Evolutionary conservation across 345 rosid species (phyloP), one percentile per base, ranked within the genome.

Genomic region (Hirschfeldia incana): DNA sequence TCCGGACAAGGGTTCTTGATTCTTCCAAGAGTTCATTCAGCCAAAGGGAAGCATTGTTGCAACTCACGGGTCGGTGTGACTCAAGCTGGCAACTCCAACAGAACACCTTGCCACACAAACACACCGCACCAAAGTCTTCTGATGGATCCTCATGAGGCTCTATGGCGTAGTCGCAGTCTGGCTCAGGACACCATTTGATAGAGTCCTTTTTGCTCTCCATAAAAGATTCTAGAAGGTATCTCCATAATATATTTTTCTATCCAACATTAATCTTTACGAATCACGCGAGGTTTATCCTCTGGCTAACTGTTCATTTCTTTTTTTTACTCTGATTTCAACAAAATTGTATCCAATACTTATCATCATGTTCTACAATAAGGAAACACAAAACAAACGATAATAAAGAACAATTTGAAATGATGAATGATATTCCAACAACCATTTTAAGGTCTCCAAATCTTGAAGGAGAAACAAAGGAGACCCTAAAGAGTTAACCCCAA

Each of bases 21-120:
- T 30, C n/a, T 12, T 6, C 3, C 67, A 65, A 44, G 8, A 30
- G 53, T 15, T 44, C 0, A 33, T 2, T n/a, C 6, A 8, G 72
- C 79, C 83, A 80, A 33, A 29, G 4, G 1, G 53, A 32, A 51
- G 79, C 83, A 3, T 69, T 65, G 12, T 80, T 28, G 17, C 79
- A 69, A 17, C 39, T 64, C 39, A 80, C 39, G 0, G 79, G 83
- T 32, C 75, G 65, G 72, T 69, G 83, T 36, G 83, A 32, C 60
- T 80, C 72, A 0, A 21, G 42, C 32, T n/a, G 12, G 4, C 83
- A 80, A 0, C 5, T 42, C 79, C 83, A 80, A 16, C 72, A 80
- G 15, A 69, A 80, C n/a, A n/a, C n/a, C n/a, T n/a, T n/a, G n/a
- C 79, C 75, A 11, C 83, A 80, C 39, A 26, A 17, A 39, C 83